Conservation (phyloP, 148 eudicot species). For the Rhododendron mucronatum region DNA sequence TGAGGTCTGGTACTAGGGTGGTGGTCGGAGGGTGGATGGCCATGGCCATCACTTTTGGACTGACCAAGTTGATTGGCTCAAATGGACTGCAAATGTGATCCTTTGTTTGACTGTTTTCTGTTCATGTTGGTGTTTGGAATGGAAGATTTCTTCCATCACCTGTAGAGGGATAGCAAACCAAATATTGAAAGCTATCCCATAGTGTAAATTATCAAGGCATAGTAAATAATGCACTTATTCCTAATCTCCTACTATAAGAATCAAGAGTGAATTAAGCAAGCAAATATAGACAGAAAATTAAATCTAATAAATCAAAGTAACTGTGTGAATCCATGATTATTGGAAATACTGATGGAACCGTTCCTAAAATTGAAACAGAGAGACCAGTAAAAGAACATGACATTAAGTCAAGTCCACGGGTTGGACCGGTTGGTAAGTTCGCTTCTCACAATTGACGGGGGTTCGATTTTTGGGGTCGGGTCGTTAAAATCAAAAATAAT, state of each 20-base stretch:
- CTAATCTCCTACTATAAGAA: no score
- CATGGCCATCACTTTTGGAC: slow-evolving; percentile 39
- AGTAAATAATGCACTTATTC: background rate
- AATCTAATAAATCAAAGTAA: no score
- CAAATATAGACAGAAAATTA: background rate
- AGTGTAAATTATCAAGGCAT: background rate
- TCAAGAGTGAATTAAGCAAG: background rate
- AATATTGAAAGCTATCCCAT: background rate
- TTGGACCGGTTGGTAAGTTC: no score
- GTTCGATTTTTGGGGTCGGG: no score
- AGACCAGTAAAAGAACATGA: background rate
- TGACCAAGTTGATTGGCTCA: slow-evolving; percentile 28
- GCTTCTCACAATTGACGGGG: no score
- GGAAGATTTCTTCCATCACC: background rate
- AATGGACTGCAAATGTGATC: slow-evolving; percentile 8
- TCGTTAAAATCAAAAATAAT: no score
- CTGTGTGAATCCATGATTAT: background rate
- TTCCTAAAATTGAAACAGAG: background rate
- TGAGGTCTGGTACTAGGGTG: slow-evolving; percentile 30
- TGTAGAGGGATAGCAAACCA: background rate
- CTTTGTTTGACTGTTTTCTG: background rate
- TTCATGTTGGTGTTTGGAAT: background rate
- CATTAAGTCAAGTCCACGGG: no score
- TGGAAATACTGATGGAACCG: no score
- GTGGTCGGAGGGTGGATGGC: slow-evolving; percentile 46